These are phyloP conservation scores for Trichoderma polysporum DNA, from an alignment of 2,329 filamentous ascomycete genomes.

Conservation along the genomic window DNA sequence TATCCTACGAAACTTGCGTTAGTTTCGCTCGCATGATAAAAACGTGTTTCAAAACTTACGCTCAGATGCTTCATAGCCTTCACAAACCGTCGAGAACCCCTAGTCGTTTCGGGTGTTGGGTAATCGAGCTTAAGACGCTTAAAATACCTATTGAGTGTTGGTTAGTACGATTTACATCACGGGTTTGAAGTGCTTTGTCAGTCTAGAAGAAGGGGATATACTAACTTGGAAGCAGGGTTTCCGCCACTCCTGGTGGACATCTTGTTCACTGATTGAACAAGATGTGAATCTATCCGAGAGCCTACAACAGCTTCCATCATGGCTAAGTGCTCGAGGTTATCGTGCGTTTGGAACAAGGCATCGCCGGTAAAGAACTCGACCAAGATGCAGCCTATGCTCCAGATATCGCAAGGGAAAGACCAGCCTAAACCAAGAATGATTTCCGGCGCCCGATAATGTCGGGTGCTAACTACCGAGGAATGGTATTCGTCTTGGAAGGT, in stretches of 20 bases:
- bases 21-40: neutral
- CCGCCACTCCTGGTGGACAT: constrained; percentile 56
- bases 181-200: neutral
- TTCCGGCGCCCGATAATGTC: constrained; percentile 68
- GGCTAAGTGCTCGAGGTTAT: constrained; percentile 70
- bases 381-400: constrained; percentile 72
- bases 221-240: constrained; percentile 65
- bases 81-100: constrained; percentile 65
- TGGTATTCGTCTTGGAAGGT: constrained; percentile 74
- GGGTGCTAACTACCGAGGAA: constrained; percentile 68
- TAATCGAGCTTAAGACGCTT: constrained; percentile 66
- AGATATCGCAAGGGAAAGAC: constrained; percentile 71
- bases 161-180: neutral
- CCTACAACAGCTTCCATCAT: constrained; percentile 73
- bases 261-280: constrained; percentile 51
- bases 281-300: constrained; percentile 55
- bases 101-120: constrained; percentile 60
- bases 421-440: constrained; percentile 70
- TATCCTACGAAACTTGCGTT: constrained; percentile 49
- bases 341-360: constrained; percentile 70
- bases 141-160: constrained; percentile 54
- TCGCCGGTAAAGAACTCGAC: constrained; percentile 72
- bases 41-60: constrained; percentile 42
- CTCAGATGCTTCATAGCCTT: constrained; percentile 69
- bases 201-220: neutral